phyloP scores from a whole-genome alignment of 2,329 filamentous ascomycete genomes.

The Neurospora crassa region DNA sequence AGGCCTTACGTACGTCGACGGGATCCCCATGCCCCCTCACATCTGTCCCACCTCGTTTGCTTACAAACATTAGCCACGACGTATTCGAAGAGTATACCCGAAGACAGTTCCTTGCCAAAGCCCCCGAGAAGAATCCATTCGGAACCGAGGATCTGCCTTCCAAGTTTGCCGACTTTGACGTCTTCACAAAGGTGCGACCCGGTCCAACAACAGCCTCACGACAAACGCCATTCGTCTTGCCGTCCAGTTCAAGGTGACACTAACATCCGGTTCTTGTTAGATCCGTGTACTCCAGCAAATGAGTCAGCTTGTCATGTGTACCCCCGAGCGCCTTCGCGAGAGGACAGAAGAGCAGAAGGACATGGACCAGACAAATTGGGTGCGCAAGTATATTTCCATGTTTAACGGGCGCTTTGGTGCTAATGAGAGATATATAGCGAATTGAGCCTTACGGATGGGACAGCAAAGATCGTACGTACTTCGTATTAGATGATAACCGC shows the following conservation, averaged over 20 bases:
- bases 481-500: slow-evolving; percentile 86
- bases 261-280: slow-evolving; percentile 26
- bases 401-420: slow-evolving; percentile 12
- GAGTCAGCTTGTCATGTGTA: slow-evolving; percentile 79
- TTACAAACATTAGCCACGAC: slow-evolving; percentile 51
- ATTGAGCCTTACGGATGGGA: slow-evolving; percentile 88
- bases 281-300: slow-evolving; percentile 78
- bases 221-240: background rate
- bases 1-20: slow-evolving; percentile 66
- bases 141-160: slow-evolving; percentile 63
- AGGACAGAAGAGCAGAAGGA: slow-evolving; percentile 78
- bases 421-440: slow-evolving; percentile 34
- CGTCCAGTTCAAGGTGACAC: background rate
- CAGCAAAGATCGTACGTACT: slow-evolving; percentile 75
- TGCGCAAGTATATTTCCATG: slow-evolving; percentile 31
- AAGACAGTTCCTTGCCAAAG: slow-evolving; percentile 78
- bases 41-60: slow-evolving; percentile 2
- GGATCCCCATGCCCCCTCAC: background rate
- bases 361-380: slow-evolving; percentile 74
- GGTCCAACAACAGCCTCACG: background rate
- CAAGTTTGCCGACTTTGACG: slow-evolving; percentile 72
- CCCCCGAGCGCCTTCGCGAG: slow-evolving; percentile 78
- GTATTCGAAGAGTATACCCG: slow-evolving; percentile 91
- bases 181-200: slow-evolving; percentile 61
- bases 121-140: slow-evolving; percentile 73